Evolutionary conservation across 129 eudicot species (phyloP).

Genomic region (Dittrichia graveolens): DNA sequence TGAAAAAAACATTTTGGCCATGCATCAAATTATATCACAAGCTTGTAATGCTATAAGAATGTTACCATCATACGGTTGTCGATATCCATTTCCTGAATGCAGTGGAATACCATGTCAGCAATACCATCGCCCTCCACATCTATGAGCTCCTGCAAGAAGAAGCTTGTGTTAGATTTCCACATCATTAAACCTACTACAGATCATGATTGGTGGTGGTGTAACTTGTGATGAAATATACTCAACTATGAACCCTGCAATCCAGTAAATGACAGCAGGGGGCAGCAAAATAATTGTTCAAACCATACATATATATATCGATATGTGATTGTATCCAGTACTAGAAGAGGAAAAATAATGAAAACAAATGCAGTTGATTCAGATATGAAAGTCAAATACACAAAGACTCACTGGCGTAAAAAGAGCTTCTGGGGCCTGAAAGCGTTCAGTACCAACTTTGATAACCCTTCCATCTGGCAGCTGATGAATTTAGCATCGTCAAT

Average conservation of each 20-base stretch:
- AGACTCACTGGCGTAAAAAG: slow-evolving; percentile 91
- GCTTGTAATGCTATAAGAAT: slow-evolving; percentile 5
- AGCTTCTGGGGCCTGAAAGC: slow-evolving; percentile 99
- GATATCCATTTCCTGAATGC: slow-evolving; percentile 99
- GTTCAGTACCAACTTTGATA: slow-evolving; percentile 93
- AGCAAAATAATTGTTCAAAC: slow-evolving; percentile 7
- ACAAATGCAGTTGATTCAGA: not conserved
- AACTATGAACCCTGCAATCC: not conserved
- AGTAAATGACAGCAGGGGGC: slow-evolving; percentile 7
- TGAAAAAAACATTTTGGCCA: too few relatives aligned
- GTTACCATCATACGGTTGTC: slow-evolving; percentile 98
- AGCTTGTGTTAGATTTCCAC: slow-evolving; percentile 21
- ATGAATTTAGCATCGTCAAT: slow-evolving; percentile 18
- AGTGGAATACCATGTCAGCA: slow-evolving; percentile 98
- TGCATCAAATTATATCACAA: not conserved
- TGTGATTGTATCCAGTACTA: slow-evolving; percentile 9
- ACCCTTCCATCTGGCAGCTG: slow-evolving; percentile 99
- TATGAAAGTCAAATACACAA: slow-evolving; percentile 6
- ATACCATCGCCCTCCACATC: slow-evolving; percentile 99
- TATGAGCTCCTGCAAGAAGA: slow-evolving; percentile 75
- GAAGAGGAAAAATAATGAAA: not conserved
- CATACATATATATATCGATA: not conserved
- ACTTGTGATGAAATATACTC: not conserved
- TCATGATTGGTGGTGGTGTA: slow-evolving; percentile 7
- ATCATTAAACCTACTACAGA: slow-evolving; percentile 7